Evolutionary conservation across 306 rosid genomes (phyloP).

Genomic region (Malus sylvestris): DNA sequence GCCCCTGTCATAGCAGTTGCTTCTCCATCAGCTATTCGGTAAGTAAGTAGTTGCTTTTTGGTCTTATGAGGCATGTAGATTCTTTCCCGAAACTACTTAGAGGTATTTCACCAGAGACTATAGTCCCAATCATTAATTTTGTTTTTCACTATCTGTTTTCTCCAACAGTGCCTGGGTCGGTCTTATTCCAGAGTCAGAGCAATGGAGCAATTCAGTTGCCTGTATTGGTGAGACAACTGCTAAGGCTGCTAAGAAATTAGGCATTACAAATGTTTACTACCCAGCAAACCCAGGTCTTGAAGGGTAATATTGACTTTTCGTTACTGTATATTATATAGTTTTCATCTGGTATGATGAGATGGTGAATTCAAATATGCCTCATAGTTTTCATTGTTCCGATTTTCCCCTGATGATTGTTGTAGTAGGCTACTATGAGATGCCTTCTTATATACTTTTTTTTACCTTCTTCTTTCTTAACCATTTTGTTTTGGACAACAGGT

Average conservation of each 20-base stretch:
- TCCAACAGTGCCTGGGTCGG: conserved; percentile 80
- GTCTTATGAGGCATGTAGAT: not conserved
- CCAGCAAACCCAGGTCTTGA: conserved; percentile 84
- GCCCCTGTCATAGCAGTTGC: conserved; percentile 88
- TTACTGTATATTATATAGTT: not conserved
- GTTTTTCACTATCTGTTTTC: not conserved
- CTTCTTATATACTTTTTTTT: not conserved
- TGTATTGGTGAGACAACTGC: conserved; percentile 99
- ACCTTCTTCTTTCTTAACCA: not conserved
- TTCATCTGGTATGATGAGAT: not conserved
- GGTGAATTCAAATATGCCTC: not conserved
- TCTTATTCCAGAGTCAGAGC: conserved; percentile 44
- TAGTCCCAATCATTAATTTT: too few relatives aligned
- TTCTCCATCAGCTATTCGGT: conserved; percentile 91
- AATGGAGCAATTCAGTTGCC: conserved; percentile 67
- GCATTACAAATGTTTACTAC: conserved; percentile 68
- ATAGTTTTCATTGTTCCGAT: not conserved
- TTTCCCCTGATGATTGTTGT: not conserved
- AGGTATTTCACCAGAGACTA: not conserved
- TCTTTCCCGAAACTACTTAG: not conserved
- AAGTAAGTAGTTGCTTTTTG: conserved; percentile 9
- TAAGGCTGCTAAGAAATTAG: conserved; percentile 59
- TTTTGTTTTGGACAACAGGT: conserved; percentile 39
- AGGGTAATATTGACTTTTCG: conserved; percentile 49
- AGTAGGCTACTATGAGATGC: not conserved